These are phyloP conservation scores for Magnaporthiopsis rhizophila DNA, from an alignment of 2,329 filamentous ascomycete genomes.

Conservation along the genomic window DNA sequence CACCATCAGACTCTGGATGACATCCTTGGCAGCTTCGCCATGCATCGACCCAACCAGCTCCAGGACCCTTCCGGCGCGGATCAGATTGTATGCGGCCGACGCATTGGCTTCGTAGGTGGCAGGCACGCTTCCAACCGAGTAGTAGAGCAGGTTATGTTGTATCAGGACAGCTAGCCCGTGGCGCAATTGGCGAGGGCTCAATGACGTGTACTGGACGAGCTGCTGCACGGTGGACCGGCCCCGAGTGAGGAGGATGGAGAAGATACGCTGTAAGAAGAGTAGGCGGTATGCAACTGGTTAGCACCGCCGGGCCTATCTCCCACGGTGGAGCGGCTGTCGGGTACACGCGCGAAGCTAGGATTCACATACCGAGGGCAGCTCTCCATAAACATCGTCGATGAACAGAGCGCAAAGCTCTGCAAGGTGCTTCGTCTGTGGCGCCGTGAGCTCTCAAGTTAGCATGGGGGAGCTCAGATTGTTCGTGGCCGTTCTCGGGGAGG, in stretches of 20 bases:
- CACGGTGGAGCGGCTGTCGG: not conserved
- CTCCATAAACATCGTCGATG: slow-evolving; percentile 82
- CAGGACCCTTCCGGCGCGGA: slow-evolving; percentile 74
- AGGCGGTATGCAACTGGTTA: slow-evolving; percentile 7
- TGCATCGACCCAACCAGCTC: slow-evolving; percentile 66
- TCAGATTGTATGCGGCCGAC: slow-evolving; percentile 70
- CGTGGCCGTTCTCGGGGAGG: not conserved
- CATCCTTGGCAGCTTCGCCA: slow-evolving; percentile 63
- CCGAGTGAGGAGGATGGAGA: slow-evolving; percentile 66
- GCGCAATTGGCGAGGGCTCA: slow-evolving; percentile 67
- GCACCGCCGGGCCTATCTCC: not conserved
- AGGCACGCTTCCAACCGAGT: slow-evolving; percentile 39
- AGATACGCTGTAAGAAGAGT: slow-evolving; percentile 60
- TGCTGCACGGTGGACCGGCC: slow-evolving; percentile 67
- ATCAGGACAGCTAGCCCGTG: slow-evolving; percentile 77
- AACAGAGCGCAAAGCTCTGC: slow-evolving; percentile 86
- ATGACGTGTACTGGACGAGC: slow-evolving; percentile 62
- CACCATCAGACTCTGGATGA: slow-evolving; percentile 67
- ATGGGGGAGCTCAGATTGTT: not conserved
- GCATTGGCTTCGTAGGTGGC: slow-evolving; percentile 75
- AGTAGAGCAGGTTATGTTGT: slow-evolving; percentile 79
- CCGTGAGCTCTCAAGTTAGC: slow-evolving; percentile 16
- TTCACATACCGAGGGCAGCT: slow-evolving; percentile 74
- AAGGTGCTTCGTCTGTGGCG: slow-evolving; percentile 58
- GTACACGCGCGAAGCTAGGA: not conserved